Evolutionary conservation across 2,329 filamentous ascomycete genomes (phyloP).

Genomic region (Monascus ruber): DNA sequence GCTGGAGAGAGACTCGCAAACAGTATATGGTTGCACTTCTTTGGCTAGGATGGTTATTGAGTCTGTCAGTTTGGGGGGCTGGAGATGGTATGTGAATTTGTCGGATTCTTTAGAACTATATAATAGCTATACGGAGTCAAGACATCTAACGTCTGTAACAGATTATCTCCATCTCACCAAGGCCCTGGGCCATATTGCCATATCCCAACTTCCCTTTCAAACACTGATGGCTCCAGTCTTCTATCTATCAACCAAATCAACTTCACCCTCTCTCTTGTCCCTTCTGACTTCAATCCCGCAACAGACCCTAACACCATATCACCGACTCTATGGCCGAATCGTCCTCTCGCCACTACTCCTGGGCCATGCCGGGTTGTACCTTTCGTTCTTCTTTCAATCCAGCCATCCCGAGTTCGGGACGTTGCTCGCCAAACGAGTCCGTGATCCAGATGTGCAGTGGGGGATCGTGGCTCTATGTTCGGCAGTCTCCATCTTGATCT

Average conservation of each 20-base stretch:
- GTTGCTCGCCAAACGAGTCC: slow-evolving; percentile 42
- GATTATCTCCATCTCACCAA: slow-evolving; percentile 56
- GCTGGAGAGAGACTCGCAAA: slow-evolving; percentile 39
- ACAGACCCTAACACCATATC: slow-evolving; percentile 43
- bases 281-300: slow-evolving; percentile 44
- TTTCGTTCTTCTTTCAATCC: slow-evolving; percentile 45
- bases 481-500: slow-evolving; percentile 36
- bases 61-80: slow-evolving; percentile 40
- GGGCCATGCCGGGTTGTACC: slow-evolving; percentile 44
- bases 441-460: slow-evolving; percentile 46
- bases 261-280: slow-evolving; percentile 38
- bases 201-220: slow-evolving; percentile 50
- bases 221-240: slow-evolving; percentile 40
- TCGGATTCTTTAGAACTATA: background rate
- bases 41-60: slow-evolving; percentile 44
- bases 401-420: slow-evolving; percentile 23
- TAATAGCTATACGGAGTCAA: too few relatives aligned
- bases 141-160: slow-evolving; percentile 12
- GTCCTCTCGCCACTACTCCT: slow-evolving; percentile 40
- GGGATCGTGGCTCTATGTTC: slow-evolving; percentile 41
- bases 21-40: slow-evolving; percentile 37
- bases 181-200: slow-evolving; percentile 47
- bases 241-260: slow-evolving; percentile 35
- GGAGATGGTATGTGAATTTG: slow-evolving; percentile 38
- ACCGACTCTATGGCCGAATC: slow-evolving; percentile 47